Percentiles rank a stretch among this genome's conserved stretches.
These are phyloP conservation scores for Moricandia arvensis DNA, from an alignment of 345 rosid species.

Conservation along the genomic window DNA sequence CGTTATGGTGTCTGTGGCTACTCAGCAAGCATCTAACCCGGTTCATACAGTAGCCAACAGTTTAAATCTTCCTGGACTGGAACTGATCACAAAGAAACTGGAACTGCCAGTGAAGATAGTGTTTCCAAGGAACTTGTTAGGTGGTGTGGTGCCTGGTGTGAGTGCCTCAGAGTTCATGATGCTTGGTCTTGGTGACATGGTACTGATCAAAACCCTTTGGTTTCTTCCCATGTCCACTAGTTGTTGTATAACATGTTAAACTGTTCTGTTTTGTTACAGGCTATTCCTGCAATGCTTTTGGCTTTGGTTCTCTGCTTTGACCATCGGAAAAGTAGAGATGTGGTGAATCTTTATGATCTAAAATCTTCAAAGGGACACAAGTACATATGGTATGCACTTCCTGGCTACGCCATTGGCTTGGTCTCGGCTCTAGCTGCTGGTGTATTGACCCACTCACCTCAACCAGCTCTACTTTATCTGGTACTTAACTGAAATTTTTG, in stretches of 20 bases:
- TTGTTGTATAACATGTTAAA: background rate
- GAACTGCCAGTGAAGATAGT: slow-evolving; percentile 94
- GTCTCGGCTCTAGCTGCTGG: slow-evolving; percentile 82
- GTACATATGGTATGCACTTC: slow-evolving; percentile 85
- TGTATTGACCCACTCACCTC: slow-evolving; percentile 75
- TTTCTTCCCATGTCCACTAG: background rate
- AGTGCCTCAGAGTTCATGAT: slow-evolving; percentile 81
- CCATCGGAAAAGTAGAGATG: slow-evolving; percentile 76
- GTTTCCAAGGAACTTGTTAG: slow-evolving; percentile 78
- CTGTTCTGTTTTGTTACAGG: slow-evolving; percentile 48
- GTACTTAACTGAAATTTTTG: slow-evolving; percentile 36
- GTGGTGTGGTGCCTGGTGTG: slow-evolving; percentile 63
- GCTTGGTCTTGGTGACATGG: slow-evolving; percentile 99
- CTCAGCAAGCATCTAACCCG: slow-evolving; percentile 93
- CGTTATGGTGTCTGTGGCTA: slow-evolving; percentile 99
- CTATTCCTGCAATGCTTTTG: slow-evolving; percentile 94
- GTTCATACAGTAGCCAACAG: slow-evolving; percentile 91
- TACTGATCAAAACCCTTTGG: slow-evolving; percentile 35
- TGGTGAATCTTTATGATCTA: slow-evolving; percentile 61
- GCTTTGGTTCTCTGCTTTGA: slow-evolving; percentile 87
- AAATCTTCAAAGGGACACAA: slow-evolving; percentile 75
- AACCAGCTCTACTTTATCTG: slow-evolving; percentile 96
- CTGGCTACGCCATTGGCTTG: slow-evolving; percentile 86
- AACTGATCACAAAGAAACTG: slow-evolving; percentile 86
- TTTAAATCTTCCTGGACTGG: slow-evolving; percentile 93